Evolutionary conservation across 2,329 filamentous ascomycete genomes (phyloP).

Genomic region (Pseudofabraea citricarpa): DNA sequence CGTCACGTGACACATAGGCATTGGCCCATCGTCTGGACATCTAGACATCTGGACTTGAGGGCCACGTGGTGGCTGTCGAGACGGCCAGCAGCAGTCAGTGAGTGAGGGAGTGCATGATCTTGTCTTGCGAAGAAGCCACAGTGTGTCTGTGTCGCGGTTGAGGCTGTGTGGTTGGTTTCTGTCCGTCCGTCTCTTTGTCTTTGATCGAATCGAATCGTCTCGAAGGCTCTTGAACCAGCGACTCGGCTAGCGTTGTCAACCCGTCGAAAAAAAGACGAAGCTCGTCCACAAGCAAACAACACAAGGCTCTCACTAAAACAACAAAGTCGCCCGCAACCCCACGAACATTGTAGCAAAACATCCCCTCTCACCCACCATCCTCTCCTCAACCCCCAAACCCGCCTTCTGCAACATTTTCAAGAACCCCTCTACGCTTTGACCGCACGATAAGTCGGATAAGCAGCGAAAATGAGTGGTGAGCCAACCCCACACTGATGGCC

Average conservation of each 20-base stretch:
- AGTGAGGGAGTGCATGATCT: too few relatives aligned
- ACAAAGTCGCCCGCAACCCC: not conserved
- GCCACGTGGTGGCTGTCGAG: too few relatives aligned
- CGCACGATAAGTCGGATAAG: conserved; percentile 3
- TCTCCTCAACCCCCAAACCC: not conserved
- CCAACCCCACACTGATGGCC: conserved; percentile 5
- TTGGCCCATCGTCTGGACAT: too few relatives aligned
- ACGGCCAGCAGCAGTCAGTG: too few relatives aligned
- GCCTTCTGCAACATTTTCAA: not conserved
- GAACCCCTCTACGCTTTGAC: not conserved
- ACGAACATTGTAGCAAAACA: not conserved
- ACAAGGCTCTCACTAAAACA: not conserved
- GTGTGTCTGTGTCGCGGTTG: too few relatives aligned
- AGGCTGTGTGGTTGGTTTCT: too few relatives aligned
- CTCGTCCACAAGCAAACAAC: not conserved
- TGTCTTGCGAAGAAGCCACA: too few relatives aligned
- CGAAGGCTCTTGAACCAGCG: not conserved
- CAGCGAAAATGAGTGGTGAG: conserved; percentile 20
- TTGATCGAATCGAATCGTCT: not conserved
- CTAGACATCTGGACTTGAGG: too few relatives aligned
- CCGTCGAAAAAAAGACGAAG: not conserved
- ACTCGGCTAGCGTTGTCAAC: too few relatives aligned
- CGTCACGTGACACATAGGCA: too few relatives aligned
- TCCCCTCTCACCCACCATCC: not conserved
- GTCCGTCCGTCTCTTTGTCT: too few relatives aligned